A percentile compares a stretch with the other conserved stretches of the same genome.
Conservation (phyloP, 805 yeast species). For the Candida silvicultrix region DNA sequence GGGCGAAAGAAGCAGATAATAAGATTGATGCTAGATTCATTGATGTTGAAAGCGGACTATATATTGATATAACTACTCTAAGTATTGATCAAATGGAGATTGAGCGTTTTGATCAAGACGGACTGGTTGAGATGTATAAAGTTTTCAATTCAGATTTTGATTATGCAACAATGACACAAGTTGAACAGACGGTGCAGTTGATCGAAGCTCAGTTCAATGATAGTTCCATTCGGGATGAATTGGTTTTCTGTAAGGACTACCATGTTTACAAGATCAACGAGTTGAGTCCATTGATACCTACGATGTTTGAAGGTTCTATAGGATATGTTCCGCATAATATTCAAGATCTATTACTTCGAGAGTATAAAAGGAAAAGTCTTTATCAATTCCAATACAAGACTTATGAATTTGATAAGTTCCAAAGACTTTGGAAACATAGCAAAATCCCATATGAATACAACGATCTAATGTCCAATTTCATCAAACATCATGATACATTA, state of each 20-base stretch:
- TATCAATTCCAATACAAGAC: conserved; percentile 31
- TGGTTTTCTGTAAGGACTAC: conserved; percentile 46
- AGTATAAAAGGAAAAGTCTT: conserved; percentile 34
- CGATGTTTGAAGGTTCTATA: conserved; percentile 56
- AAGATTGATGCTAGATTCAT: conserved; percentile 69
- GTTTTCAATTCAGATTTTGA: conserved; percentile 8
- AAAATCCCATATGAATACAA: conserved; percentile 13
- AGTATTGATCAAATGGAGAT: neutral
- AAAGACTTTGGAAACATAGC: conserved; percentile 13
- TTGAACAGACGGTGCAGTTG: neutral
- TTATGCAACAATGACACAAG: conserved; percentile 5
- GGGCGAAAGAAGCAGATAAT: conserved; percentile 48
- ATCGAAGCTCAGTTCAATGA: neutral
- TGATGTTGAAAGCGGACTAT: conserved; percentile 62
- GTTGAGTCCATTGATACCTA: conserved; percentile 42
- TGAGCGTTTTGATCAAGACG: neutral
- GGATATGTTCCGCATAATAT: conserved; percentile 47
- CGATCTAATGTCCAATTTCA: conserved; percentile 5
- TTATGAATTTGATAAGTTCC: conserved; percentile 30
- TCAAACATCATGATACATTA: conserved; percentile 10
- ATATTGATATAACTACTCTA: conserved; percentile 53
- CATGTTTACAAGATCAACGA: conserved; percentile 46
- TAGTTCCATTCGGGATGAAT: neutral
- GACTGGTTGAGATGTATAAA: conserved; percentile 4
- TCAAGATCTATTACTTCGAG: conserved; percentile 35